Evolutionary conservation across 371 early-diverging fungal species (phyloP), one percentile per base, ranked within the genome.

Genomic region (Mortierella sp.): DNA sequence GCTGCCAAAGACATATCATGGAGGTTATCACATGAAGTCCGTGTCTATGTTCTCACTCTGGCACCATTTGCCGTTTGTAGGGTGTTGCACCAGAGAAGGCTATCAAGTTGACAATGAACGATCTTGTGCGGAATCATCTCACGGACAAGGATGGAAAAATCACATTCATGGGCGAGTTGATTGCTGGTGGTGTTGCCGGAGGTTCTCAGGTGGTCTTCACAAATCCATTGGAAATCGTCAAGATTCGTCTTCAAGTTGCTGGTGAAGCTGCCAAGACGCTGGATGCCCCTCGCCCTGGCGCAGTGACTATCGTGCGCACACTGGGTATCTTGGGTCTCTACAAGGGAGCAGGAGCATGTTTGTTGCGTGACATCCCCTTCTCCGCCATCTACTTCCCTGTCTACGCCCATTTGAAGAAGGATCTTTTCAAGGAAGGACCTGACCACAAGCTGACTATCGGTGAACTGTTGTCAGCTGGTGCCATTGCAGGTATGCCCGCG

Each of bases 171-270:
- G 79, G 92, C 29, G 98, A 98, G 78, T 84, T 96, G 77, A 48
- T 95, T 57, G 93, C 95, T 43, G 98, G 98, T 79, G 88, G 90
- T 65, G 73, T 86, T 45, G 98, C 98, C 39, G 98, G 98, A 81
- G 96, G 85, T 29, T 94, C 92, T 47, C 98, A 98, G 82, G 98
- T 98, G 19, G 85, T 80, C 9, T 80, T 80, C 50, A 80, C 80
- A n/a, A 97, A 98, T 65, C 98, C 98, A n/a, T 78, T 98, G 34
- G 95, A 98, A 78, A 98, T 98, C 73, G 98, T 98, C 82, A 98
- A 98, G 83, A 98, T 98, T 79, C 94, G 96, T 48, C 86, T 98
- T 54, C 98, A 98, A 82, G 85, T 94, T 14, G 94, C 94, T 71
- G 95, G 96, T 67, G 94, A 94, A 78, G 58, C 72, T 17, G 84